Evolutionary conservation across 176 grass and related monocot genomes (phyloP).

Genomic region (Chrysopogon serrulatus): DNA sequence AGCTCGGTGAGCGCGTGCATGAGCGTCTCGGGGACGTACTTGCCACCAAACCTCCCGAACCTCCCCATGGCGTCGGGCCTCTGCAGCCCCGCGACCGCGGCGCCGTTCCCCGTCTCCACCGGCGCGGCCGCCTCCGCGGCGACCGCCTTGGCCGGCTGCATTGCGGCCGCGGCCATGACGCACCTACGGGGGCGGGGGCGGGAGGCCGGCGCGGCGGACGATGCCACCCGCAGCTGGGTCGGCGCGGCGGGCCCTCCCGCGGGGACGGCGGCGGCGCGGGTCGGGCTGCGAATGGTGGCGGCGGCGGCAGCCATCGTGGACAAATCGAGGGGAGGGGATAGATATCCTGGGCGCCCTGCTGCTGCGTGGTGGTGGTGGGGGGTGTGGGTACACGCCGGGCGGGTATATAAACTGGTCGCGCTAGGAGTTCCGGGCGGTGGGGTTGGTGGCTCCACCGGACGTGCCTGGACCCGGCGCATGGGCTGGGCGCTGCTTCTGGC

Average conservation of each 20-base stretch:
- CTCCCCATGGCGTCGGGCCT: constrained; percentile 70
- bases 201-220: background rate
- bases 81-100: background rate
- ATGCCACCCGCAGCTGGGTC: background rate
- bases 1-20: constrained; percentile 91
- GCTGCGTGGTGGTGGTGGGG: background rate
- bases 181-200: background rate
- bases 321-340: background rate
- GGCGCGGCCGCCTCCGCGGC: constrained; percentile 10
- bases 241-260: background rate
- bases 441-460: background rate
- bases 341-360: background rate
- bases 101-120: constrained; percentile 3
- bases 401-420: constrained; percentile 31
- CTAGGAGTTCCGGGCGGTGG: background rate
- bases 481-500: fast-evolving
- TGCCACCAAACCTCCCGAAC: constrained; percentile 89
- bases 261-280: background rate
- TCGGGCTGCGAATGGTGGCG: constrained; percentile 46
- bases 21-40: constrained; percentile 96
- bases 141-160: constrained; percentile 38
- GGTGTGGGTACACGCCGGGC: background rate
- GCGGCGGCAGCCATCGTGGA: constrained; percentile 28
- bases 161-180: background rate
- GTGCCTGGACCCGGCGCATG: background rate